phyloP scores from a whole-genome alignment of 202 grass and related monocot species.

The Panicum virgatum region DNA sequence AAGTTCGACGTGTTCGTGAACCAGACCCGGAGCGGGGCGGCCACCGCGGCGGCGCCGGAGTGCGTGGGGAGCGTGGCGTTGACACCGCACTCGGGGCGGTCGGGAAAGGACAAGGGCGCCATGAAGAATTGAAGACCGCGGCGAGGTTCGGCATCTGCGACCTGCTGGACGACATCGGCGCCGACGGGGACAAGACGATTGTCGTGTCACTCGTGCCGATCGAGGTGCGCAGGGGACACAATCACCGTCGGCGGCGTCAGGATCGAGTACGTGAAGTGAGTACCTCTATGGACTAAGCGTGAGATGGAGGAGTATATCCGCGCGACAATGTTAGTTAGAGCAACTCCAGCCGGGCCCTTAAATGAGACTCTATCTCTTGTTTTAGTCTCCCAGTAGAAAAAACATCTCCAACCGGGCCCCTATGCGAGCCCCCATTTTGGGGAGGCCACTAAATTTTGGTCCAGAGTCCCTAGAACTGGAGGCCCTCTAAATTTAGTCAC shows the following conservation, averaged over 20 bases:
- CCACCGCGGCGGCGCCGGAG: constrained; percentile 9
- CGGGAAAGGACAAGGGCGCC: neutral
- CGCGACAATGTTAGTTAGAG: too few relatives aligned
- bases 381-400: too few relatives aligned
- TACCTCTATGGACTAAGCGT: too few relatives aligned
- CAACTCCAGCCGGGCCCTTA: too few relatives aligned
- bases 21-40: neutral
- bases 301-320: too few relatives aligned
- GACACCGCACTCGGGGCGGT: constrained; percentile 37
- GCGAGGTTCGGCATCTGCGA: constrained; percentile 54
- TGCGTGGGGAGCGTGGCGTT: constrained; percentile 64
- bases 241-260: constrained; percentile 42
- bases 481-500: too few relatives aligned
- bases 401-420: too few relatives aligned
- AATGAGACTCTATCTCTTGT: too few relatives aligned
- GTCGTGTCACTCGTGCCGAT: constrained; percentile 55
- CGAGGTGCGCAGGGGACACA: constrained; percentile 22
- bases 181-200: constrained; percentile 40
- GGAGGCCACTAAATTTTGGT: too few relatives aligned
- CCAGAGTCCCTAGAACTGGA: too few relatives aligned
- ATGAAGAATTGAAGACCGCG: constrained; percentile 41
- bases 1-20: constrained; percentile 82
- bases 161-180: constrained; percentile 47
- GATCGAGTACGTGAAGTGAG: constrained; percentile 41
- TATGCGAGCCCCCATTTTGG: too few relatives aligned